A percentile compares a stretch with the other conserved stretches of the same genome.
phyloP scores from a whole-genome alignment of 1,284 basidiomycete genomes.

The Irpex sp. region DNA sequence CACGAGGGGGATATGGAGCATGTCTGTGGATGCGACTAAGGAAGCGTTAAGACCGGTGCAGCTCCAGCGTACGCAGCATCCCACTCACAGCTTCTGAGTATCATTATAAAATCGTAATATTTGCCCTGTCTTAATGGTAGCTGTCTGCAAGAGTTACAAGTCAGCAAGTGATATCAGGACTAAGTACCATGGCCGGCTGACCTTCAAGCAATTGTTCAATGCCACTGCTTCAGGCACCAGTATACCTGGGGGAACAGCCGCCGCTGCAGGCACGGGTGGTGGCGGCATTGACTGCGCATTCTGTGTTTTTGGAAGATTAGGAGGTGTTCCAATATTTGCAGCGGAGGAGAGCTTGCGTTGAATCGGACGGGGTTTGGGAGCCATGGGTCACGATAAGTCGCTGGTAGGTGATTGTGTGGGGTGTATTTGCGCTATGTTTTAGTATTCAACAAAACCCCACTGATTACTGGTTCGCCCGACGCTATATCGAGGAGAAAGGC shows the following conservation, averaged over 20 bases:
- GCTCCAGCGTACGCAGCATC: not conserved
- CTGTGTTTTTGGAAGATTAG: constrained; percentile 17
- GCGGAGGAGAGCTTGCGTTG: constrained; percentile 21
- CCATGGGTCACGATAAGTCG: constrained; percentile 14
- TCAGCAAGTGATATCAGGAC: not conserved
- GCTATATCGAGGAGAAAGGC: no score
- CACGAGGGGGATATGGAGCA: constrained; percentile 59
- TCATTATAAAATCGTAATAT: constrained; percentile 67
- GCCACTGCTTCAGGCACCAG: constrained; percentile 62
- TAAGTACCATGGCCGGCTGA: constrained; percentile 19
- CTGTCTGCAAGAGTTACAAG: constrained; percentile 38
- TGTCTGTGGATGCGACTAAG: constrained; percentile 55
- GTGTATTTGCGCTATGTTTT: not conserved
- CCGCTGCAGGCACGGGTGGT: constrained; percentile 59
- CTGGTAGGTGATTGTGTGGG: not conserved
- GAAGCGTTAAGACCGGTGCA: not conserved
- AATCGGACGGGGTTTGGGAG: constrained; percentile 26
- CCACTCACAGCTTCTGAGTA: constrained; percentile 50
- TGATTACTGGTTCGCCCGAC: no score
- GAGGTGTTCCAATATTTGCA: constrained; percentile 18
- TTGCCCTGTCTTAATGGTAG: constrained; percentile 65
- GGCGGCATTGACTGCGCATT: constrained; percentile 19
- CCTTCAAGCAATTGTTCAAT: constrained; percentile 55
- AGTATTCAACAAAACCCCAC: not conserved
- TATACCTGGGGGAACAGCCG: constrained; percentile 51